Percentiles rank a stretch among this genome's conserved stretches.
phyloP scores from a whole-genome alignment of 345 rosid species.

The Sonneratia caseolaris region DNA sequence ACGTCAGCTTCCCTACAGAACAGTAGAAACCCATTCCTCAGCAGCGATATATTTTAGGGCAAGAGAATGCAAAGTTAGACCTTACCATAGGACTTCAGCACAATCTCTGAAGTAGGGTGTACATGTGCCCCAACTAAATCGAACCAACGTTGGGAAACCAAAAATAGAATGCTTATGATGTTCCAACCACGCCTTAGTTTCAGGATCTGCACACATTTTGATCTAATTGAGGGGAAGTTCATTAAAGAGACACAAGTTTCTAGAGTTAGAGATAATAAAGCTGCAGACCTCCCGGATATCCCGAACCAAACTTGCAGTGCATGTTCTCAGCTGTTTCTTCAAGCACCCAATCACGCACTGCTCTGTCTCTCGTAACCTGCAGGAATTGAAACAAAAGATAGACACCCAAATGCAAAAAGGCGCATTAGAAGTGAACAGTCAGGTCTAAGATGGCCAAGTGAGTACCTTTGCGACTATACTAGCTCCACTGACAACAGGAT shows the following conservation, averaged over 20 bases:
- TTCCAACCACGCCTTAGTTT: slow-evolving; percentile 77
- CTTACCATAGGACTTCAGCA: slow-evolving; percentile 72
- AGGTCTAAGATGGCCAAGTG: neutral
- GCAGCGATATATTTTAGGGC: neutral
- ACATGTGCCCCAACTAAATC: slow-evolving; percentile 99
- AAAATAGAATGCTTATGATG: slow-evolving; percentile 66
- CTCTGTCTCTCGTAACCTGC: slow-evolving; percentile 90
- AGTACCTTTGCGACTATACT: slow-evolving; percentile 96
- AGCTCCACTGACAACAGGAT: slow-evolving; percentile 93
- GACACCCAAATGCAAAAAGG: neutral
- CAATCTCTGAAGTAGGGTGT: slow-evolving; percentile 45
- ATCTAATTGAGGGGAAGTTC: neutral
- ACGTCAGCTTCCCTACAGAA: slow-evolving; percentile 59
- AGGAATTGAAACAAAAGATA: slow-evolving; percentile 9
- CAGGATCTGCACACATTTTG: slow-evolving; percentile 47
- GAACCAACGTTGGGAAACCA: slow-evolving; percentile 86
- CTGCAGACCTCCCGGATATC: slow-evolving; percentile 86
- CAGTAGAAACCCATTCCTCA: neutral
- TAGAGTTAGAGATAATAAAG: neutral
- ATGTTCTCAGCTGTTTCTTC: slow-evolving; percentile 74
- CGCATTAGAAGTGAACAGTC: neutral
- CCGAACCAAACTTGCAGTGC: slow-evolving; percentile 75
- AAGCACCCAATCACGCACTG: slow-evolving; percentile 67
- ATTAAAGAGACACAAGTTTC: neutral
- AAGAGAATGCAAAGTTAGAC: neutral